phyloP scores from a whole-genome alignment of 805 yeast species.

The Sporopachydermia lactativora region DNA sequence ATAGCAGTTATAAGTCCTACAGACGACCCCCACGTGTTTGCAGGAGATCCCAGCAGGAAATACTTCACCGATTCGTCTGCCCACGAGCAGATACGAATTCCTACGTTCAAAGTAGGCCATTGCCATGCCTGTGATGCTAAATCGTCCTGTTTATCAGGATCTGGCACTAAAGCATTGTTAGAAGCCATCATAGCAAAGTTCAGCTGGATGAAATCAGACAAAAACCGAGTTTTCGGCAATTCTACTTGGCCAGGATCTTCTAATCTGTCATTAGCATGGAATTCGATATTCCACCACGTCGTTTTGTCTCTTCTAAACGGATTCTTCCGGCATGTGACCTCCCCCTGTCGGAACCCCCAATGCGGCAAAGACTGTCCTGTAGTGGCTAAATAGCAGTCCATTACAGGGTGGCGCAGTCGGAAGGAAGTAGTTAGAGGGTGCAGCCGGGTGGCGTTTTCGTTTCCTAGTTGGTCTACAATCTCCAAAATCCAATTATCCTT shows the following conservation, averaged over 20 bases:
- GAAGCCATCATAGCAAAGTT: conserved; percentile 84
- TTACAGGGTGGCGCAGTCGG: conserved; percentile 44
- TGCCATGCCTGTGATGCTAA: conserved; percentile 71
- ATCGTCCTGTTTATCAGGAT: conserved; percentile 56
- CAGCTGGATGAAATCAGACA: conserved; percentile 61
- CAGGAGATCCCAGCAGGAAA: conserved; percentile 63
- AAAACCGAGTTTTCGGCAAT: conserved; percentile 61
- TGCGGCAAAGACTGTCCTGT: conserved; percentile 55
- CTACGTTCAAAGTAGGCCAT: conserved; percentile 73
- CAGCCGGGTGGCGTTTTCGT: conserved; percentile 34
- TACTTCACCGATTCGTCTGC: conserved; percentile 41
- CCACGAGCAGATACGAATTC: conserved; percentile 71
- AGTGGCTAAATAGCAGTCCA: conserved; percentile 71
- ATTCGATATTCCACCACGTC: conserved; percentile 82
- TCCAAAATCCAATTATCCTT: conserved; percentile 90
- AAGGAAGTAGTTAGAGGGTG: conserved; percentile 72
- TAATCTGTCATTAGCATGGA: conserved; percentile 43
- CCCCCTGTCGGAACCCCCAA: conserved; percentile 82
- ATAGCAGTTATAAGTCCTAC: conserved; percentile 32
- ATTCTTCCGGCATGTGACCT: conserved; percentile 51
- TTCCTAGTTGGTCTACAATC: conserved; percentile 46
- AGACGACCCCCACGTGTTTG: conserved; percentile 65
- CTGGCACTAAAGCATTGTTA: conserved; percentile 71
- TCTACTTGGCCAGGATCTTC: conserved; percentile 47
- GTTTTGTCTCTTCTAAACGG: conserved; percentile 50